Base-by-base conservation (phyloP, 1,284 basidiomycete species). In the Ganoderma leucocontextum region DNA sequence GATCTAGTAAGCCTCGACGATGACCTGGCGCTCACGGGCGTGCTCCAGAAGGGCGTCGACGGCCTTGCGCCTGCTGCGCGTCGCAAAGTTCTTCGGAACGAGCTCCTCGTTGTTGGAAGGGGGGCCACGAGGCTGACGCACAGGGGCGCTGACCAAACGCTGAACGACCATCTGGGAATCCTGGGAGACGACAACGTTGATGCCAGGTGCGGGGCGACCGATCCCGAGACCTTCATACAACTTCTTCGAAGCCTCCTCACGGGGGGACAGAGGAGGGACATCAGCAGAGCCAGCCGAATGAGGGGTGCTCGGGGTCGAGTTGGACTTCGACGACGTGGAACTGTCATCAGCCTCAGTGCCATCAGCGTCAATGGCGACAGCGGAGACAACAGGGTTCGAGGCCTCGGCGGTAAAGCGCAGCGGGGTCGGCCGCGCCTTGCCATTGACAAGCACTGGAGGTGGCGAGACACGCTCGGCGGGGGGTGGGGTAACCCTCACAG, bases 71-170 rank as follows among this genome's bases (percentile, higher is more conserved):
- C 91, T 85, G 79, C 92, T 91, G 74, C 93, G 87, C 29, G 89
- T 89, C 19, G 95, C 94, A 82, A 96, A 96, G 82, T 96, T 96
- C 85, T 92, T 93, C 60, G 91, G 89, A n/a, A 91, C 91, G 53
- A 96, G 87, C 78, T 96, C 95, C 75, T 95, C 93, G 67, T 89
- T 87, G 77, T 92, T 92, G 35, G 92, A 92, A 64, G 95, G 95
- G 66, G 95, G 95, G 72, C 95, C 95, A 69, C 88, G 87, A 71
- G 95, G 95, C 84, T 96, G 95, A 80, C 95, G 90, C 62, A 89
- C 84, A 60, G 92, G 90, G 76, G 89, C 87, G 78, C 89, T 91
- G 69, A 84, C 83, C 80, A 89, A 78, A 81, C 88, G 87, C 82
- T 88, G 84, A 57, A 78, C 76, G 55, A 75, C 70, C 60, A 74